phyloP scores from a whole-genome alignment of 2,329 filamentous ascomycete genomes.

The Pseudovirgaria hyperparasitica region DNA sequence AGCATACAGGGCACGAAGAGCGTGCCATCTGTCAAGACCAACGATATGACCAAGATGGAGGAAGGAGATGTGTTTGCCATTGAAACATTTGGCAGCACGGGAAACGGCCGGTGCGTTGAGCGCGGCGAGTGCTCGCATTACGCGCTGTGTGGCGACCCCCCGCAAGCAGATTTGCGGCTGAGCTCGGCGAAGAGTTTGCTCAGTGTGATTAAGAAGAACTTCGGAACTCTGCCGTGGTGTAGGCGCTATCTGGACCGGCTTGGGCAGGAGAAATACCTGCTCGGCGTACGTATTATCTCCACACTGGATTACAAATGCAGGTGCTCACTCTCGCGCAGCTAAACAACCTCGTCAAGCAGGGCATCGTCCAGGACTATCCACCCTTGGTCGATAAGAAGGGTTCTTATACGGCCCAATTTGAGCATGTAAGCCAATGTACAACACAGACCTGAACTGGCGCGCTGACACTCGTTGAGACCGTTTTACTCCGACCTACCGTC shows the following conservation, averaged over 20 bases:
- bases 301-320: not conserved
- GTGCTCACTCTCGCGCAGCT: constrained; percentile 36
- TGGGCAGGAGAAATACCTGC: constrained; percentile 80
- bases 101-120: constrained; percentile 71
- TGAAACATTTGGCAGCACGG: constrained; percentile 89
- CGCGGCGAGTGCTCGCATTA: constrained; percentile 54
- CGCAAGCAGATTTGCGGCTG: constrained; percentile 58
- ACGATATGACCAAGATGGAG: constrained; percentile 87
- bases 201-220: constrained; percentile 87
- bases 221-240: constrained; percentile 81
- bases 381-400: constrained; percentile 83
- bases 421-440: constrained; percentile 55
- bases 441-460: constrained; percentile 5
- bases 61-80: constrained; percentile 92
- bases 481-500: constrained; percentile 32
- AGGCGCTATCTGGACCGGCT: constrained; percentile 77
- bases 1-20: constrained; percentile 87
- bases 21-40: constrained; percentile 80
- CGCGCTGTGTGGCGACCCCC: constrained; percentile 55
- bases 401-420: constrained; percentile 85
- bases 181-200: constrained; percentile 72
- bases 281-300: constrained; percentile 50
- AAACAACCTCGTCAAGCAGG: constrained; percentile 67
- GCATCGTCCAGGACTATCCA: constrained; percentile 79
- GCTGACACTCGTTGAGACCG: constrained; percentile 13